Evolutionary conservation across 73 alveolate species (phyloP), one percentile per base, ranked within the genome.

Genomic region (Symbiodinium natans): DNA sequence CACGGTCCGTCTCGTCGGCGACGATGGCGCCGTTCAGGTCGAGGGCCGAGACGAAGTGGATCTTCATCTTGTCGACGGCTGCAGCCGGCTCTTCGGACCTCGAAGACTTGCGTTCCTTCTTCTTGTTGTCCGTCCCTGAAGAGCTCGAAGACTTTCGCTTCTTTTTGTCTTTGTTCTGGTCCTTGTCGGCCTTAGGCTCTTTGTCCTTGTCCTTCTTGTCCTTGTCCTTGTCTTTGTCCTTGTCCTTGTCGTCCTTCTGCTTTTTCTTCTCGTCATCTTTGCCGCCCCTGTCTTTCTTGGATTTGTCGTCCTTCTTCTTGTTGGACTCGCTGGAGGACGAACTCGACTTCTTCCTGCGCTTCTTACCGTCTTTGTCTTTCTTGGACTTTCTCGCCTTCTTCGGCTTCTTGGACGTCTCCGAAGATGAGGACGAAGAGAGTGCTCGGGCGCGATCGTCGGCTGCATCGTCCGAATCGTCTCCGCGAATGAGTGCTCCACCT

Each of bases 301-400:
- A 1, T 36, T 71, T 71, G 38, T 71, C 41, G 34, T 9, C 1
- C 83, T 9, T 71, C 83, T 71, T 71, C 83, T 68, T 68, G 82
- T 68, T 68, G 82, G 82, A 68, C 31, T 68, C 38, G 82, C 82
- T 68, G 36, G 82, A 27, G 40, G 82, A n/a, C 40, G 82, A 68
- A 68, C 82, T 68, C 40, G 82, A 68, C 40, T 9, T 27, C 31
- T 21, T 68, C 82, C 15, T 68, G 40, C 15, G 31, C 82, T n/a
- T 68, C 82, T 19, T 68, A n/a, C 40, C 38, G 40, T 68, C 38
- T n/a, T 68, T 68, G 82, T 71, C 41, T 9, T 71, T 33, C 83
- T 71, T 71, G 34, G 83, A n/a, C 41, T 71, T 71, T 71, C 13
- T 71, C 36, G 2, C 39, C 21, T 54, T 54, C 74, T 54, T 68